Evolutionary conservation across 2,329 filamentous ascomycete species (phyloP).

Genomic region (Epicoccum nigrum): DNA sequence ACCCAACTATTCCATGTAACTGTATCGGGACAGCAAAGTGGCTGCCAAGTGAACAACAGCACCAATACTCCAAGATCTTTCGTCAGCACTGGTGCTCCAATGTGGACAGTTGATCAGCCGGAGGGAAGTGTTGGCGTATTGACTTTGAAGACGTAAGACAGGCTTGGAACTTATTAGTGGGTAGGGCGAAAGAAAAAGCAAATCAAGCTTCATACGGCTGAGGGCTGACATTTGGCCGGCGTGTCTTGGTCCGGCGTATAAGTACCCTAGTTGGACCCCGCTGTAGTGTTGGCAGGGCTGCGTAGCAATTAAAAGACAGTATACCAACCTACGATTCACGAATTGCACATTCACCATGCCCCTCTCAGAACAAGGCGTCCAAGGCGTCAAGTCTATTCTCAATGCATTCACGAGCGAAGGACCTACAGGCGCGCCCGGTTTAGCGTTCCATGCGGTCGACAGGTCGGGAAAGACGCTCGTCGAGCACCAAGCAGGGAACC

Average conservation of each 20-base stretch:
- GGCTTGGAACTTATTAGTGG: neutral
- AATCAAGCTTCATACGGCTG: neutral
- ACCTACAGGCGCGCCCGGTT: conserved; percentile 47
- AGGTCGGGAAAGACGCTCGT: conserved; percentile 52
- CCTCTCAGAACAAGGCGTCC: conserved; percentile 34
- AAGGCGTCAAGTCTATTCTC: conserved; percentile 47
- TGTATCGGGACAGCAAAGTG: neutral
- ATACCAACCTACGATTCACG: neutral
- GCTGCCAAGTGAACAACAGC: neutral
- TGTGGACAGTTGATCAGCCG: neutral
- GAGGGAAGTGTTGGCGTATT: neutral
- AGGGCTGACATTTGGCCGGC: neutral
- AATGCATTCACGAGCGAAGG: conserved; percentile 32
- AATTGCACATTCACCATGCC: conserved; percentile 30
- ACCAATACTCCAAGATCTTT: too few relatives aligned
- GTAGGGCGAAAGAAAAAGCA: neutral
- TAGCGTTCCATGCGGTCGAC: conserved; percentile 55
- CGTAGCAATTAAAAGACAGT: conserved; percentile 2
- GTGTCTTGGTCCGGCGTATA: conserved; percentile 1
- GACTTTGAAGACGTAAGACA: neutral
- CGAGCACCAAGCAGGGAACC: conserved; percentile 51
- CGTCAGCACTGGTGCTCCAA: neutral
- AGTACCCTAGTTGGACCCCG: conserved; percentile 7
- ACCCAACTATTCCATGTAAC: neutral
- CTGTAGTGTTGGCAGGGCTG: neutral